These are phyloP conservation scores for Globisporangium viniferum DNA, from an alignment of 352 stramenopile genomes.

Conservation along the genomic window DNA sequence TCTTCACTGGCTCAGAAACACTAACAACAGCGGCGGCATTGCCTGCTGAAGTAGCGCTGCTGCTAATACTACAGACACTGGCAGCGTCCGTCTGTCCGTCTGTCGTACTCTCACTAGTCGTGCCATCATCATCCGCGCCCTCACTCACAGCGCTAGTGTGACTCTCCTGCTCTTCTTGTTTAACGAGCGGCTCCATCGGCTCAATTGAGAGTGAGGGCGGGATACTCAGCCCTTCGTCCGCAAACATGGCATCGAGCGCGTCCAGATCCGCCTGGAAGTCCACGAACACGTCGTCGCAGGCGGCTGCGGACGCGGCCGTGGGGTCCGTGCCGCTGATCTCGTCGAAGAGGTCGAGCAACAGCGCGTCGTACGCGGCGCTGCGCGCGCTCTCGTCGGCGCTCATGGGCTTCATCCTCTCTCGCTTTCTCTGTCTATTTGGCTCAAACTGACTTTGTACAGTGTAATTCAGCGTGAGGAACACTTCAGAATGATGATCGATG, in stretches of 20 bases:
- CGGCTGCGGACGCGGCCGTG: not conserved
- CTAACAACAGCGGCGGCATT: not conserved
- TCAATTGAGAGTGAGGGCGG: too few species aligned
- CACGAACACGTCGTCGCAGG: not conserved
- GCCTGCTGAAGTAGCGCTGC: not conserved
- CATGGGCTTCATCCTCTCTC: not conserved
- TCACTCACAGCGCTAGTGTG: not conserved
- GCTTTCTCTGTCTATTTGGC: too few species aligned
- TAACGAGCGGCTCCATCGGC: not conserved
- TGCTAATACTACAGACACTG: not conserved
- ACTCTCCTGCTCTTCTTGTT: not conserved
- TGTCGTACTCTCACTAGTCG: not conserved
- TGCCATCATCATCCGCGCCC: not conserved
- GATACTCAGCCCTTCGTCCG: too few species aligned
- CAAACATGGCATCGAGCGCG: conserved; percentile 1
- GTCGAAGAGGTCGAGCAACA: conserved; percentile 7
- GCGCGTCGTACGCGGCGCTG: not conserved
- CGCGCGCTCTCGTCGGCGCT: conserved; percentile 4
- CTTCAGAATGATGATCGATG: too few species aligned
- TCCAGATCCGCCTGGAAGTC: conserved; percentile 12
- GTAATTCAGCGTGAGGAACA: too few species aligned
- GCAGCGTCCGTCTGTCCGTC: not conserved
- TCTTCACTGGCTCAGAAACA: not conserved
- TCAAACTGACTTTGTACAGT: not conserved
- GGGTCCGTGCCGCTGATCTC: not conserved